Conservation (phyloP, 2,329 filamentous ascomycete species). For the Neocatenulostroma microsporum region DNA sequence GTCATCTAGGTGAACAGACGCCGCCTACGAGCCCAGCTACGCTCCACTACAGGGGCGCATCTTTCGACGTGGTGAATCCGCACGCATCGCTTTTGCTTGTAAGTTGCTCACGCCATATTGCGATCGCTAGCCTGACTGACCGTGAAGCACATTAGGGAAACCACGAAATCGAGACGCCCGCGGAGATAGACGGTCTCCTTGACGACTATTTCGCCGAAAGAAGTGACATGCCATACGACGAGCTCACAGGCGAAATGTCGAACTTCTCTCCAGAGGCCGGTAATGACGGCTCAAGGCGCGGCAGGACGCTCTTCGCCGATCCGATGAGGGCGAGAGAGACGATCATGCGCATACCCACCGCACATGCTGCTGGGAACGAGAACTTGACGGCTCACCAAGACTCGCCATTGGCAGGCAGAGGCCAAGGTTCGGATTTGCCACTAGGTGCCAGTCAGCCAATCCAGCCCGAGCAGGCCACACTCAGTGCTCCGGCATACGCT, state of each 20-base stretch:
- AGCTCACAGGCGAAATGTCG: constrained; percentile 14
- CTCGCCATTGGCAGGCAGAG: not conserved
- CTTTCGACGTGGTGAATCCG: constrained; percentile 30
- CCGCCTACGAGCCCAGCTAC: constrained; percentile 21
- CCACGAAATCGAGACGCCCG: constrained; percentile 25
- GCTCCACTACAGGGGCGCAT: constrained; percentile 26
- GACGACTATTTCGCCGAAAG: constrained; percentile 25
- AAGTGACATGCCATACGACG: constrained; percentile 9
- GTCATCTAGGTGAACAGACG: constrained; percentile 13
- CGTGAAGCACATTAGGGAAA: constrained; percentile 9
- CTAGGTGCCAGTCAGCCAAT: too few relatives aligned
- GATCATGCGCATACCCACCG: constrained; percentile 18
- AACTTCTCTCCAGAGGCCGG: constrained; percentile 5
- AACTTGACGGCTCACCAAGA: not conserved
- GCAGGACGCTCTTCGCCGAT: constrained; percentile 21
- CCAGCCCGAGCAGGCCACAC: too few relatives aligned
- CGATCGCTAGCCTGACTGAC: too few relatives aligned
- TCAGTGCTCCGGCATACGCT: too few relatives aligned
- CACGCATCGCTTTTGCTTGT: constrained; percentile 26
- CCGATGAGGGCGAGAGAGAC: constrained; percentile 21
- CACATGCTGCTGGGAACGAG: constrained; percentile 1
- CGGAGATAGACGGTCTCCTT: constrained; percentile 26
- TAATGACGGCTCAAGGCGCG: constrained; percentile 13
- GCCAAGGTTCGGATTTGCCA: too few relatives aligned
- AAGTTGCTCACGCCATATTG: not conserved